Evolutionary conservation across 805 yeast species (phyloP).

Genomic region (Metschnikowia chrysomelidarum): DNA sequence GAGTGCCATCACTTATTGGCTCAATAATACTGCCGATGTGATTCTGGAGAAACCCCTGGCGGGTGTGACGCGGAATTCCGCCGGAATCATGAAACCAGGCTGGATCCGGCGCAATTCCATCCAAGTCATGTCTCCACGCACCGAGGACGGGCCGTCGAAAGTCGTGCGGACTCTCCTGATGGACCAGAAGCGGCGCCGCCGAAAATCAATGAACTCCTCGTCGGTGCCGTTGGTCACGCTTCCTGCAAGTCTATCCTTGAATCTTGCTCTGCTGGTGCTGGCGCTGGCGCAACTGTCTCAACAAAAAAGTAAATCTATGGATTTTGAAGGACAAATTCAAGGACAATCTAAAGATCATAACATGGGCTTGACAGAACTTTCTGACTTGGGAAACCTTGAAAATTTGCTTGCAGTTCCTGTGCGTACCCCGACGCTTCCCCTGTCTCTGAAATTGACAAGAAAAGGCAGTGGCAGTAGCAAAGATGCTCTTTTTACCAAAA

Average conservation of each 20-base stretch:
- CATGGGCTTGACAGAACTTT: no score
- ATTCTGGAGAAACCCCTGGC: constrained; percentile 18
- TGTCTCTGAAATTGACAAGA: no score
- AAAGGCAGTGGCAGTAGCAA: no score
- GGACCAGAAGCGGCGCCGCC: constrained; percentile 15
- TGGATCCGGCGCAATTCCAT: constrained; percentile 18
- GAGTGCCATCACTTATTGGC: constrained; percentile 39
- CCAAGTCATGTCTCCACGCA: constrained; percentile 11
- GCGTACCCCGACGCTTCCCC: no score
- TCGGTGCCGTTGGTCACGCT: constrained; percentile 6
- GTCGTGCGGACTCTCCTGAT: constrained; percentile 4
- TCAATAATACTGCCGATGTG: constrained; percentile 17
- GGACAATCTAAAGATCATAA: no score
- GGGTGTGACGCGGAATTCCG: constrained; percentile 24
- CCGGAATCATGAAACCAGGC: constrained; percentile 28
- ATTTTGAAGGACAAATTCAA: no score
- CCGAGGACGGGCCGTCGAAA: constrained; percentile 5
- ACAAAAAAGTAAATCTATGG: no score
- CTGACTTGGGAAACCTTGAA: no score
- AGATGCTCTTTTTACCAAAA: no score
- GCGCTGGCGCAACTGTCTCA: constrained; percentile 4
- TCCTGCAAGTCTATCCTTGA: constrained; percentile 2
- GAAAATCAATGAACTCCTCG: constrained; percentile 12
- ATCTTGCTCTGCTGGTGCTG: background rate
- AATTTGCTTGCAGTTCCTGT: no score